Evolutionary conservation across 352 stramenopile genomes (phyloP), one percentile per base, ranked within the genome.

Genomic region (Globisporangium splendens): DNA sequence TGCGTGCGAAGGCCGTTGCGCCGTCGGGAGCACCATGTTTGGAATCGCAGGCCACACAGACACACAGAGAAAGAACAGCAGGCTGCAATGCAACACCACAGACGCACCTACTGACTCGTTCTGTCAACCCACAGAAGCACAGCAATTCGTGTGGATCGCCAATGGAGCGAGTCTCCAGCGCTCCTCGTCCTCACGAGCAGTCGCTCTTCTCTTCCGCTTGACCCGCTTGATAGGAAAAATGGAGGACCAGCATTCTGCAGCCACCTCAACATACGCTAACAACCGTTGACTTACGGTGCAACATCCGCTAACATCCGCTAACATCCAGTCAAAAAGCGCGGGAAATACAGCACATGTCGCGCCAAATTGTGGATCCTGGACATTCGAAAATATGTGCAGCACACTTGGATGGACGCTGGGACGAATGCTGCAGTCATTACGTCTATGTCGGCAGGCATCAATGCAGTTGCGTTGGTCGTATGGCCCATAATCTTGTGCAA

Each of bases 1-100:
- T 15, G 55, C 17, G 4, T 8, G 17, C 33, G 44, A 22, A 14
- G 33, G 38, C n/a, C n/a, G 52, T 35, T 28, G 55, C 31, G 22
- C n/a, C 17, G 43, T 51, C n/a, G 59, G 51, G n/a, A 65, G 52
- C 52, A 65, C 59, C 59, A 65, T 65, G 22, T 1, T 44, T 2
- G 39, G n/a, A n/a, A n/a, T n/a, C n/a, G n/a, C n/a, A n/a, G n/a
- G n/a, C n/a, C n/a, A n/a, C n/a, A n/a, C 12, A 44, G 13, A 5
- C 39, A 4, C 39, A 35, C 28, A 35, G 3, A 35, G 3, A 35
- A 10, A 35, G 28, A 6, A 35, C 28, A 8, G 28, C 28, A 8
- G 28, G 28, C 10, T 35, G 28, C 24, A 5, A 31, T 31, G 24
- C 24, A 31, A 2, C 1, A 44, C 39, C 39, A 44, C 12, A 44